Evolutionary conservation across 1,139 yeast species (phyloP), one percentile per base, ranked within the genome.

Genomic region (Arxiozyma slooffiae): DNA sequence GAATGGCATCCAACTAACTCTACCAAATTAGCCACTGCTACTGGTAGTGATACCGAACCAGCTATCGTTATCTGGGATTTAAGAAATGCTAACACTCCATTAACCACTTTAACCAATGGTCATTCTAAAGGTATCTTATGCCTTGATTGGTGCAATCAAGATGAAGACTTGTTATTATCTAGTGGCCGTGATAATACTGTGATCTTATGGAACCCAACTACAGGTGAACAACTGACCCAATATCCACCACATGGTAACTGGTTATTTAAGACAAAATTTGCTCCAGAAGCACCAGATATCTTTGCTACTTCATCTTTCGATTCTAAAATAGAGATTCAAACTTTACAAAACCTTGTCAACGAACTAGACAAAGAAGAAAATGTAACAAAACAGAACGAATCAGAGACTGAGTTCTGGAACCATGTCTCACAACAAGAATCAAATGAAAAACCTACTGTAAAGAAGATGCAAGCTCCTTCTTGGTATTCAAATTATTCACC

Each of bases 301-400:
- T 85, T 94, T 72, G 98, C 97, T 7, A 79, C 90, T 52, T 94
- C 97, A 23, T 86, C 97, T 16, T 87, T 86, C 60, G 97, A 90
- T 67, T 95, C 95, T 52, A 88, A 86, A 66, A 77, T 94, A 52
- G 71, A 80, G 48, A 75, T 92, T 43, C 97, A 90, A 69, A 79
- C 96, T 38, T 73, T 94, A 55, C 99, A 94, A 70, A 96, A 89
- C 64, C 52, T 66, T 39, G 59, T 57, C 21, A 64, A 55, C 38
- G 56, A 58, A 16, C 48, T 62, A 22, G 70, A 67, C 50, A 51
- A 58, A 43, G 59, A 60, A 48, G 62, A 82, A 83, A 57, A 59
- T 38, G 62, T 56, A 11, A 52, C 58, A 16, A 65, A 63, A 44
- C 60, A 60, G 38, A 60, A 61, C 39, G 68, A 64, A 48, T 76